Base-by-base conservation (phyloP, 179 eudicot genomes). In the Actinidia arguta region DNA sequence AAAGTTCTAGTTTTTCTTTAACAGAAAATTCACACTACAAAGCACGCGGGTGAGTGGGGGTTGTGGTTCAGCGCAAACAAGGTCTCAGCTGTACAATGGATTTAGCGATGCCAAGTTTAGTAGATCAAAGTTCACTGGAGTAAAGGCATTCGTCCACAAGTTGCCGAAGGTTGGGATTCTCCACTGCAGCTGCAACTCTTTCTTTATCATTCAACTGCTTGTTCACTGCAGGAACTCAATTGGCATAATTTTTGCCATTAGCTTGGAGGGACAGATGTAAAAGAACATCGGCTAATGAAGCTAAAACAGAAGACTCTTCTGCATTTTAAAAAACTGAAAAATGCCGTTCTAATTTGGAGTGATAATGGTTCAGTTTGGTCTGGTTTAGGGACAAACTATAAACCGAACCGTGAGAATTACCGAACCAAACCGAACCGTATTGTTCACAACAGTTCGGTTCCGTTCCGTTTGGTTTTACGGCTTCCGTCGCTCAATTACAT, bases 141-240 rank as follows among this genome's bases (percentile, higher is more conserved):
- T 83, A 83, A 73, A 95, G 91, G 87, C 99, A 93, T 86, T 94
- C 98, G 10, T 94, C 98, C 44, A 95, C 98, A 59, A 95, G 94
- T 77, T 95, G 94, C 66, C 91, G 89, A 69, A 95, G 93, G 86
- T 89, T 92, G 3, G 94, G 93, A 82, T 93, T 94, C 86, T 95
- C 99, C 82, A 94, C 80, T 16, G 99, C 99, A 51, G 99, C 98
- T 8, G 93, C 99, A 69, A 95, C 89, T 81, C 98, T 88, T 88
- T 95, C 99, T 86, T 95, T 95, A 74, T 95, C 99, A 66, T 95
- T 95, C 90, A 95, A 88, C 84, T 94, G 98, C 89, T 95, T 95
- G 83, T 95, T 95, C 63, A 95, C 99, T 95, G 84, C 85, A 85
- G 44, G 51, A 67, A 75, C 8, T 47, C 67, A 80, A 36, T 50